phyloP scores from a whole-genome alignment of 1,284 basidiomycete species.

The Papiliotrema terrestris region DNA sequence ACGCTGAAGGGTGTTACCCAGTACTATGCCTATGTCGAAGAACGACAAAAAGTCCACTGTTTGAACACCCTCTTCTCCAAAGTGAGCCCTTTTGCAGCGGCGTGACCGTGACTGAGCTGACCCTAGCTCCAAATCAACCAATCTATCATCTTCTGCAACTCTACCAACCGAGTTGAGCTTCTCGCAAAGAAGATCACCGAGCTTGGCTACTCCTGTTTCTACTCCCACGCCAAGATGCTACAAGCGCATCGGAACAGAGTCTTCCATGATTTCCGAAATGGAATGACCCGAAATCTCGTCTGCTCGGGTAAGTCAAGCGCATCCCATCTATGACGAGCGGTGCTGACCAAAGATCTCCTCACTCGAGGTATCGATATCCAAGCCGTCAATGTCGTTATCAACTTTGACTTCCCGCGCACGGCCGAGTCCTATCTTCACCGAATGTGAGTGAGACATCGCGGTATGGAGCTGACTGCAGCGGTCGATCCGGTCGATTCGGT shows the following conservation, averaged over 20 bases:
- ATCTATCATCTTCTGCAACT: constrained; percentile 99
- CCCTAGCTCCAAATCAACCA: constrained; percentile 95
- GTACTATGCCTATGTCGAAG: constrained; percentile 99
- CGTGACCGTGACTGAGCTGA: constrained; percentile 1
- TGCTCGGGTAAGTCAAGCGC: constrained; percentile 59
- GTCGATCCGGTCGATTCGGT: constrained; percentile 94
- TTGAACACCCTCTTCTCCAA: constrained; percentile 42
- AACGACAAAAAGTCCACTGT: constrained; percentile 98
- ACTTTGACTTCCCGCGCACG: constrained; percentile 99
- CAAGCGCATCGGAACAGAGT: constrained; percentile 98
- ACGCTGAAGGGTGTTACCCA: constrained; percentile 98
- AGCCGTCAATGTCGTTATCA: constrained; percentile 99
- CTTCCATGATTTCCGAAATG: constrained; percentile 99
- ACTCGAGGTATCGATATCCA: constrained; percentile 99
- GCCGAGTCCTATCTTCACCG: constrained; percentile 95
- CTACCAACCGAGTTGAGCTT: constrained; percentile 97
- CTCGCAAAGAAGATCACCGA: constrained; percentile 99
- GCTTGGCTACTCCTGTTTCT: constrained; percentile 99
- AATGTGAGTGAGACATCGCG: constrained; percentile 27
- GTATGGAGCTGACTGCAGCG: constrained; percentile 52
- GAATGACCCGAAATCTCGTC: constrained; percentile 96
- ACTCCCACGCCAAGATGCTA: constrained; percentile 99
- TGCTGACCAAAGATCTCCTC: constrained; percentile 65
- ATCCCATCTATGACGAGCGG: neutral
- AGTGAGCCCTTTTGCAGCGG: constrained; percentile 11